phyloP scores from a whole-genome alignment of 305 asterid genomes.

The Fraxinus nigra region DNA sequence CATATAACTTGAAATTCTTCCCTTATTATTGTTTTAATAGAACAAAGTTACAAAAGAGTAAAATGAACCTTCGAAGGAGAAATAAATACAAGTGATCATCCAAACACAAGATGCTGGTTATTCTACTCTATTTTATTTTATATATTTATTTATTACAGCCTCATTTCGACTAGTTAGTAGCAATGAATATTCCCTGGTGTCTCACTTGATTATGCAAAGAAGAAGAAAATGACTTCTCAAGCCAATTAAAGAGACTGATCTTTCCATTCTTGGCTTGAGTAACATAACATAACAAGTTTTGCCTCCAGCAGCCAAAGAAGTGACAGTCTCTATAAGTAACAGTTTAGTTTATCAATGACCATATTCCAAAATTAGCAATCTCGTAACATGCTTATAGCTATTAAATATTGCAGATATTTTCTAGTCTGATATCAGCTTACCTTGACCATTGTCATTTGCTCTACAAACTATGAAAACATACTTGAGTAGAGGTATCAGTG shows the following conservation, averaged over 20 bases:
- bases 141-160: neutral
- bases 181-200: neutral
- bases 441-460: conserved; percentile 98
- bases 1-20: neutral
- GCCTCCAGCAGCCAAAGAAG: neutral
- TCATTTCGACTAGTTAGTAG: neutral
- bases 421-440: conserved; percentile 33
- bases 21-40: neutral
- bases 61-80: neutral
- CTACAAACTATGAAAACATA: conserved; percentile 91
- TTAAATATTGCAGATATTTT: neutral
- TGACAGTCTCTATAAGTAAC: neutral
- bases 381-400: neutral
- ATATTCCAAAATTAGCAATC: neutral
- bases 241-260: neutral
- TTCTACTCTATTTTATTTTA: neutral
- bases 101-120: neutral
- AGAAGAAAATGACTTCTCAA: neutral
- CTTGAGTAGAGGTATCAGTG: conserved; percentile 90
- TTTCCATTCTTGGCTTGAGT: neutral
- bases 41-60: neutral
- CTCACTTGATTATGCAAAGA: neutral
- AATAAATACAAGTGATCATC: neutral
- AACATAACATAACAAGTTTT: neutral
- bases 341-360: neutral